Conservation (phyloP, 768 basidiomycete species). For the Phylloporus rhodoxanthus region DNA sequence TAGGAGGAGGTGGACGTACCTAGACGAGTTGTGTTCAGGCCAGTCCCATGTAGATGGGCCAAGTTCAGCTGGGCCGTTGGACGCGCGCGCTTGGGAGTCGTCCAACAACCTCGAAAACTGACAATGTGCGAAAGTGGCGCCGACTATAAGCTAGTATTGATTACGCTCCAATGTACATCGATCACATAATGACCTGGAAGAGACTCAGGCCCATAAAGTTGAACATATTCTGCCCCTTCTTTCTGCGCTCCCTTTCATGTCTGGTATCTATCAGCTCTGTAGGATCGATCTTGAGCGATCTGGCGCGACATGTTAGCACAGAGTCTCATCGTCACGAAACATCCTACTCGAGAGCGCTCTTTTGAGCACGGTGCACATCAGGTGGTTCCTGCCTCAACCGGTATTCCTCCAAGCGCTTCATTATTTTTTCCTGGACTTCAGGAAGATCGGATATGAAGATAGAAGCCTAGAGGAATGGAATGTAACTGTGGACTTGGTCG, state of each 20-base stretch:
- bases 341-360: conserved; percentile 20
- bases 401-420: conserved; percentile 22
- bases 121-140: conserved; percentile 8
- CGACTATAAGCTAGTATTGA: background rate
- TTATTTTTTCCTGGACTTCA: conserved; percentile 29
- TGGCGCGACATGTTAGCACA: conserved; percentile 10
- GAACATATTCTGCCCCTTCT: conserved; percentile 3
- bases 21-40: conserved; percentile 17
- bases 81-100: conserved; percentile 13
- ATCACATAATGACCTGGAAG: conserved; percentile 19
- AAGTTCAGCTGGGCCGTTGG: background rate
- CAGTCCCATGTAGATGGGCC: conserved; percentile 26
- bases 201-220: conserved; percentile 14
- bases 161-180: background rate
- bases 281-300: conserved; percentile 23
- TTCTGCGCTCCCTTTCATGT: background rate
- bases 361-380: conserved; percentile 19
- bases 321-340: background rate
- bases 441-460: conserved; percentile 29
- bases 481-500: background rate
- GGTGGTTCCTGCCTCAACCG: conserved; percentile 11
- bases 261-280: conserved; percentile 22
- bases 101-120: background rate
- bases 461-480: conserved; percentile 20
- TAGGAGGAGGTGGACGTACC: conserved; percentile 16